A percentile compares a stretch with the other conserved stretches of the same genome.
Evolutionary conservation across 192 early-diverging fungal species (phyloP).

Genomic region (Coemansia biformis): DNA sequence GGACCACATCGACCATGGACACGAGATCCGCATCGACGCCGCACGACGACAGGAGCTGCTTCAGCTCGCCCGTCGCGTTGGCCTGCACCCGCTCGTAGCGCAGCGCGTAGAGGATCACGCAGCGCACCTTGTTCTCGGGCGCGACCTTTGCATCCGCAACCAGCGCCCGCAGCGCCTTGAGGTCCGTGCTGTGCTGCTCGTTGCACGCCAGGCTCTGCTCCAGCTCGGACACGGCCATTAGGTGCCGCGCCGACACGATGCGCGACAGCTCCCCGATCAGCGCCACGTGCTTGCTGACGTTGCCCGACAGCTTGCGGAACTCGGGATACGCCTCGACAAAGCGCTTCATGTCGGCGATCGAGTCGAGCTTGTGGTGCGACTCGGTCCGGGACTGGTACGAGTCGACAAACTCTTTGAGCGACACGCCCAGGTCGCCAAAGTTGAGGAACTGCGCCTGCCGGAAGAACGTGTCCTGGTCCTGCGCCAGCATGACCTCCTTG

Average conservation of each 20-base stretch:
- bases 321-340: slow-evolving; percentile 99
- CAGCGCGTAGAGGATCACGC: slow-evolving; percentile 82
- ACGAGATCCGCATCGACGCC: slow-evolving; percentile 72
- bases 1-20: slow-evolving; percentile 61
- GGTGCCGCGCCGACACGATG: slow-evolving; percentile 61
- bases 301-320: slow-evolving; percentile 91
- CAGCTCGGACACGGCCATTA: slow-evolving; percentile 85
- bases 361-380: slow-evolving; percentile 86
- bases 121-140: slow-evolving; percentile 69
- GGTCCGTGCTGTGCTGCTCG: slow-evolving; percentile 78
- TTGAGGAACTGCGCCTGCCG: slow-evolving; percentile 85
- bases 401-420: slow-evolving; percentile 91
- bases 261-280: slow-evolving; percentile 94
- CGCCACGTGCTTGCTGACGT: slow-evolving; percentile 97
- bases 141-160: slow-evolving; percentile 62
- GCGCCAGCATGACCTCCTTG: slow-evolving; percentile 87
- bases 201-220: slow-evolving; percentile 91
- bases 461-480: slow-evolving; percentile 91
- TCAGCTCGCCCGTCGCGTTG: slow-evolving; percentile 66
- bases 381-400: slow-evolving; percentile 91
- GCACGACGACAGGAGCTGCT: slow-evolving; percentile 64
- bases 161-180: slow-evolving; percentile 62
- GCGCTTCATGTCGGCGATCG: slow-evolving; percentile 95
- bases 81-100: slow-evolving; percentile 81
- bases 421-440: slow-evolving; percentile 88